Conservation (phyloP, 345 rosid genomes). For the Gossypium herbaceum region DNA sequence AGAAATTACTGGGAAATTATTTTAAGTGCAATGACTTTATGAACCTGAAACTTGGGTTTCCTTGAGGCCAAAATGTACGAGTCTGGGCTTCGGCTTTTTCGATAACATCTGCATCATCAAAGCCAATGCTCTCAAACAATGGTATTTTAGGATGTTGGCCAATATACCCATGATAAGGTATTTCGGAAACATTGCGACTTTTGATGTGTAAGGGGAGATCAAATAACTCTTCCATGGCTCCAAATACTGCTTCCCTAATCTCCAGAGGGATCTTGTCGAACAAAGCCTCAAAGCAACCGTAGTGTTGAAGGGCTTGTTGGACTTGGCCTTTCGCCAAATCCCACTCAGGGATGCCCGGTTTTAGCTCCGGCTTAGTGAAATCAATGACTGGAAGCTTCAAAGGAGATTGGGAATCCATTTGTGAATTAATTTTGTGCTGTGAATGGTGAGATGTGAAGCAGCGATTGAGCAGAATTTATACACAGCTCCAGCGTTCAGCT, state of each 20-base stretch:
- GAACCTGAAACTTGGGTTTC: slow-evolving; percentile 53
- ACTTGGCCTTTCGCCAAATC: slow-evolving; percentile 32
- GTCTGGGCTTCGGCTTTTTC: slow-evolving; percentile 36
- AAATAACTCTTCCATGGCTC: slow-evolving; percentile 45
- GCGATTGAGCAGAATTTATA: no score
- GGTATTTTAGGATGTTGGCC: slow-evolving; percentile 61
- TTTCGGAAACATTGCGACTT: slow-evolving; percentile 35
- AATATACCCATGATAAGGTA: slow-evolving; percentile 52
- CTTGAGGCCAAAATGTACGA: slow-evolving; percentile 46
- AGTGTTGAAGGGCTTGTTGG: slow-evolving; percentile 43
- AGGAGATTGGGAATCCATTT: slow-evolving; percentile 41
- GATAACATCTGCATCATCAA: slow-evolving; percentile 37
- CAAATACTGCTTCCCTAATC: slow-evolving; percentile 27
- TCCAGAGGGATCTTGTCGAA: slow-evolving; percentile 39
- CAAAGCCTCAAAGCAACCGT: slow-evolving; percentile 61
- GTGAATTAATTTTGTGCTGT: not conserved
- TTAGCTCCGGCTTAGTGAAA: slow-evolving; percentile 37
- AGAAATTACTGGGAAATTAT: not conserved
- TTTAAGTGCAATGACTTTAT: not conserved
- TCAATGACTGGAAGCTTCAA: slow-evolving; percentile 41
- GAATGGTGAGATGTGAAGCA: not conserved
- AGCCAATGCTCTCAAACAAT: slow-evolving; percentile 58
- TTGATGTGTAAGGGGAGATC: slow-evolving; percentile 51
- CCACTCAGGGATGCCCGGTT: slow-evolving; percentile 46
- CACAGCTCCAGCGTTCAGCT: no score